Base-by-base conservation (phyloP, 495 filamentous ascomycete genomes). In the Saxophila tyrrhenica region DNA sequence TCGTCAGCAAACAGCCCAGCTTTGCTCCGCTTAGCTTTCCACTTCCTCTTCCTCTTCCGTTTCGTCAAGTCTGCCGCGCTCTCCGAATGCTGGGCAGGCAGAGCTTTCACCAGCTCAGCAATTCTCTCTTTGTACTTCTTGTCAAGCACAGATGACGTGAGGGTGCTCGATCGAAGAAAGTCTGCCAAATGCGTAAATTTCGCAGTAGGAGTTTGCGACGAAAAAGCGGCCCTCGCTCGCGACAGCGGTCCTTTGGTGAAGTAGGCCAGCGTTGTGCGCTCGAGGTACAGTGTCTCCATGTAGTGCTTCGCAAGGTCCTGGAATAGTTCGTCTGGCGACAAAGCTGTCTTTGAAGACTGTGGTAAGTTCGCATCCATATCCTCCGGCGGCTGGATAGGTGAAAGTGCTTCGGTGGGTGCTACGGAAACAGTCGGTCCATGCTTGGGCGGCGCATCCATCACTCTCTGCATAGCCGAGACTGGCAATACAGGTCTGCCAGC, bases 221-320 rank as follows among this genome's bases (percentile, higher is more conserved):
- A 79, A 57, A 94, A 88, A 32, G 81, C 79, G 46, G 82, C 83
- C 51, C 92, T 78, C 20, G 87, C 88, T 62, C 89, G 79, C n/a
- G 94, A 86, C 20, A 97, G 74, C 2, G 92, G 89, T 1, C 92
- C 92, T 73, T 98, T 98, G 19, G 91, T 86, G 73, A 97, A 98
- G 66, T 95, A 98, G 58, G 91, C 94, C 61, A 97, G 70, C 13
- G 92, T 92, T 21, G 88, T 85, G 82, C 89, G 92, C 7, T 92
- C 92, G 41, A 88, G 73, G 70, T 96, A 97, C n/a, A 97, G 73
- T 17, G 85, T 80, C 45, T 96, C 86, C 44, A 88, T 68, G 70
- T 96, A 96, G 57, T 95, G 87, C 46, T 51, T 24, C 71, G 75
- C 52, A 81, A 73, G 61, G 90, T 78, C 53, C 75, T 83, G 44